A percentile compares a stretch with the other conserved stretches of the same genome.
phyloP scores from a whole-genome alignment of 441 rosid genomes.

The Francoa sonchifolia region DNA sequence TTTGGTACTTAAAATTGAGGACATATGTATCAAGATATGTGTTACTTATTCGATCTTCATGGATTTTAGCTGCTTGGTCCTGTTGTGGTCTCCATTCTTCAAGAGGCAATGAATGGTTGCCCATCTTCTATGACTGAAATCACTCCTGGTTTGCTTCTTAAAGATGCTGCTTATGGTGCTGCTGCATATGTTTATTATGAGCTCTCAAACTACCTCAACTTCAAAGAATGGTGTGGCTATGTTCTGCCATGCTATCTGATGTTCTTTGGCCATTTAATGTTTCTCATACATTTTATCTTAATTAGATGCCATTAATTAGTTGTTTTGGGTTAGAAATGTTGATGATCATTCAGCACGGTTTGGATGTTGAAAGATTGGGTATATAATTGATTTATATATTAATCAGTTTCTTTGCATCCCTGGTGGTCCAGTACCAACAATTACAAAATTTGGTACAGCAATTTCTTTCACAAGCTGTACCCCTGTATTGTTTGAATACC shows the following conservation, averaged over 20 bases:
- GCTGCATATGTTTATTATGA: constrained; percentile 98
- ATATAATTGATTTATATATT: too few relatives aligned
- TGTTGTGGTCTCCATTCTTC: constrained; percentile 85
- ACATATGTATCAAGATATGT: too few relatives aligned
- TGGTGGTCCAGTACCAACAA: too few relatives aligned
- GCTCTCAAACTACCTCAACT: constrained; percentile 89
- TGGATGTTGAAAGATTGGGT: too few relatives aligned
- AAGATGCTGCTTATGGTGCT: constrained; percentile 97
- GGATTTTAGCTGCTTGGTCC: constrained; percentile 75
- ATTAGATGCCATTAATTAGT: constrained; percentile 9
- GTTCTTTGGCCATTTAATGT: too few relatives aligned
- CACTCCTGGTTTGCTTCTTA: constrained; percentile 77
- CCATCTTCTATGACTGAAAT: constrained; percentile 72
- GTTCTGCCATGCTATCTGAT: constrained; percentile 6
- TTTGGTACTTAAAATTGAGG: too few relatives aligned
- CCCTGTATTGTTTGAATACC: too few relatives aligned
- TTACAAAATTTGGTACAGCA: too few relatives aligned
- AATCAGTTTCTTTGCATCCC: too few relatives aligned
- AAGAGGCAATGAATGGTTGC: constrained; percentile 87
- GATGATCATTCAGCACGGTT: too few relatives aligned
- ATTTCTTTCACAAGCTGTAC: too few relatives aligned
- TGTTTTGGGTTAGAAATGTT: too few relatives aligned
- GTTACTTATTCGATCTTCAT: constrained; percentile 16
- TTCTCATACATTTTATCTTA: constrained; percentile 4
- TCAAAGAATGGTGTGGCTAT: constrained; percentile 72